Evolutionary conservation across 257 asterid species (phyloP), one percentile per base, ranked within the genome.

Genomic region (Rauvolfia tetraphylla): DNA sequence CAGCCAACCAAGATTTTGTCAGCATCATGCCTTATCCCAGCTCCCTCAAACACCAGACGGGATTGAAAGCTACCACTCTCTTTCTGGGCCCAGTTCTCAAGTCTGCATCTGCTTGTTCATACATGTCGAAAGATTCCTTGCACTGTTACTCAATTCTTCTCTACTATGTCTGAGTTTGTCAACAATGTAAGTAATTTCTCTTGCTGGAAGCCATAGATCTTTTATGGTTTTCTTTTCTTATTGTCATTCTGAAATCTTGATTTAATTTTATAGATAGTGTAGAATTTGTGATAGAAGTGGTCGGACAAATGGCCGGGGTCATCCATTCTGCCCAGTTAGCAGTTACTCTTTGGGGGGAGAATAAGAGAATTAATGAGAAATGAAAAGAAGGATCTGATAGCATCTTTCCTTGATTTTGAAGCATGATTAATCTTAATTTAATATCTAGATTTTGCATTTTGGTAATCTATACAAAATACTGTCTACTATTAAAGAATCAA

Each of bases 1-100:
- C 81, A 74, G 80, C 88, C 85, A 84, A 79, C 82, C 84, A 79
- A 74, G 81, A 82, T 72, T 80, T 83, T 81, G 86, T 81, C 83
- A 78, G 54, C 41, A 59, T 72, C 82, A 53, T 82, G 63, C 8
- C 8, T 8, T 41, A 61, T 78, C 59, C 27, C 68, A 66, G 42
- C 61, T 73, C 73, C 49, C 75, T 68, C 81, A 73, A 73, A 72
- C 82, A 71, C 61, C 76, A 80, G 83, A 77, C 77, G 83, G 81
- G 81, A 57, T 68, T 83, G 83, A 87, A 78, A 82, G 81, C 74
- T 78, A 77, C 83, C 41, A 34, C 58, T 78, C 82, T 36, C 39
- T 72, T 70, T 65, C 65, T 20, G 36, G 85, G 75, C 72, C 84
- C 81, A 61, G 51, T 80, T 79, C 62, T 58, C 53, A 70, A 75